phyloP scores from a whole-genome alignment of 305 asterid species.

The Fraxinus latifolia region DNA sequence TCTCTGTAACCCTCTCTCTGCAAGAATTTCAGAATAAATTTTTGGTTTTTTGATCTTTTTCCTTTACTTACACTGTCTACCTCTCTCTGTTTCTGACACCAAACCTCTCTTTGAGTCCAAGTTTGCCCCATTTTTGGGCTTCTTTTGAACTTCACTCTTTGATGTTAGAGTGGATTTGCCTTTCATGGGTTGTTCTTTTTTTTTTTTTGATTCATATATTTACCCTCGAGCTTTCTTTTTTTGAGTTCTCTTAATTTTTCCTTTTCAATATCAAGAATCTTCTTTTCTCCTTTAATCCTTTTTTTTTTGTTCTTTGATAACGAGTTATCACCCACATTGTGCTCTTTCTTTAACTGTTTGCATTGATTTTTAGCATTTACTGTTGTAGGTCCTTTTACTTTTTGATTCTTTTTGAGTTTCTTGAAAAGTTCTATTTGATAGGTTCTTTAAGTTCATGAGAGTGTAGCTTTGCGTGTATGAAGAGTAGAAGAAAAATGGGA shows the following conservation, averaged over 20 bases:
- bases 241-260: background rate
- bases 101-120: constrained; percentile 45
- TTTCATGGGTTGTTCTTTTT: constrained; percentile 17
- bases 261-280: background rate
- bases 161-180: constrained; percentile 7
- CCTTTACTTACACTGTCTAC: constrained; percentile 16
- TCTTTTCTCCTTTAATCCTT: constrained; percentile 14
- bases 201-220: constrained; percentile 16
- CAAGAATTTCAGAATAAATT: background rate
- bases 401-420: background rate
- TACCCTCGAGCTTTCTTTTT: background rate
- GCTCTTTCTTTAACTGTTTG: constrained; percentile 26
- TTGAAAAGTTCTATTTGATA: constrained; percentile 18
- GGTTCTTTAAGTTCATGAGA: constrained; percentile 31
- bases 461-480: constrained; percentile 15
- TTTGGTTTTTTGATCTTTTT: background rate
- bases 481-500: constrained; percentile 38
- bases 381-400: background rate
- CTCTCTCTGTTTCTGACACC: constrained; percentile 39
- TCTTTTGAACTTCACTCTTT: constrained; percentile 2
- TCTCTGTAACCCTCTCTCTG: background rate
- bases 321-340: constrained; percentile 24
- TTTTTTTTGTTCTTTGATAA: background rate
- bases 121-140: constrained; percentile 15
- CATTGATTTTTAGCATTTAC: constrained; percentile 21